Base-by-base conservation (phyloP, 768 basidiomycete genomes). In the Gautieria morchelliformis region DNA sequence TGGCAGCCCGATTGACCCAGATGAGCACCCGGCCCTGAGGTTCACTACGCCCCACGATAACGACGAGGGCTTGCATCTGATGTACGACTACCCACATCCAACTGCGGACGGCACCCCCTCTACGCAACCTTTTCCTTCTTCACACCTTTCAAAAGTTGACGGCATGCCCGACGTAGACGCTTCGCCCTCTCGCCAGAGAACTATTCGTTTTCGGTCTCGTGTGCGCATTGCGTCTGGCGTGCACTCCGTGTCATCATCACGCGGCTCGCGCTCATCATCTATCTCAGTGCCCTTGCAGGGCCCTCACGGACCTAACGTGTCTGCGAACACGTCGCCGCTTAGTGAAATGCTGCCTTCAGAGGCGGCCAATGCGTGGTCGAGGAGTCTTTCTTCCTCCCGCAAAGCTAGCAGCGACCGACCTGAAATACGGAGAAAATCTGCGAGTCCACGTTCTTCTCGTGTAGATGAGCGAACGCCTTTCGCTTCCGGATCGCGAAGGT, bases 151-250 rank as follows among this genome's bases (percentile, higher is more conserved):
- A 5, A 24, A 22, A 15, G 19, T 39, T 27, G 52, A 53, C 7
- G 35, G 9, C 40, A 24, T 11, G 7, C 32, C 22, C 1, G 22
- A 33, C 15, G 17, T 35, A 8, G 52, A 53, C 22, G 14, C 2
- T 19, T 30, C 54, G 17, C 32, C 37, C 20, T 47, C 54, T 20
- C 58, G 58, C n/a, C 53, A 42, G 27, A 52, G 61, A 17, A 51
- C 41, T 33, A 83, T 89, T 3, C 84, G 78, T 53, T 89, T 89
- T 67, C 79, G 80, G 57, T 83, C 86, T 54, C 80, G 87, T 42
- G 87, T 89, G 33, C 83, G 88, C 62, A 89, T 89, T 60, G 80
- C 85, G 3, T 85, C 84, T 15, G 87, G 87, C 19, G 64, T 87
- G 35, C 76, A 76, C 30, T 39, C 47, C 76, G 74, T 20, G 71